phyloP scores from a whole-genome alignment of 2,329 filamentous ascomycete species.

The Chalaropsis ovoidea region DNA sequence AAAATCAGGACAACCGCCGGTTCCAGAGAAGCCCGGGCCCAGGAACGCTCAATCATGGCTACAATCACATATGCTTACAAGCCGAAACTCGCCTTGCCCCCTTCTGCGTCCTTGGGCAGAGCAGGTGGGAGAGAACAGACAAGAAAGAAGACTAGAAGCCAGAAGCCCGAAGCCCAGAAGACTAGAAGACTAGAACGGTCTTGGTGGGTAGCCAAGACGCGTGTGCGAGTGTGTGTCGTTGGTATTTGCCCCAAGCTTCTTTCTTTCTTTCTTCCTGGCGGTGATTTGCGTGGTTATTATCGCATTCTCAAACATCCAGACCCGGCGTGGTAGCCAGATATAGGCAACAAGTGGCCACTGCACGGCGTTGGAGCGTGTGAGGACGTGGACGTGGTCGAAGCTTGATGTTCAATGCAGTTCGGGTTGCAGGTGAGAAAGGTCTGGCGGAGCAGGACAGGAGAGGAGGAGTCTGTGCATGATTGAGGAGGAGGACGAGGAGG shows the following conservation, averaged over 20 bases:
- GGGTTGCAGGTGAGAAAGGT: constrained; percentile 7
- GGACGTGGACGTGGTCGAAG: not conserved
- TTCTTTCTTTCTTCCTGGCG: not conserved
- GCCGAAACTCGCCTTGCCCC: not conserved
- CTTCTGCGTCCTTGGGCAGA: not conserved
- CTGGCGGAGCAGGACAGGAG: not conserved
- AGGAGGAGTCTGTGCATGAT: constrained; percentile 1
- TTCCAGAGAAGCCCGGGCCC: constrained; percentile 2
- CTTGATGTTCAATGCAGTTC: constrained; percentile 8
- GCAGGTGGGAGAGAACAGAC: not conserved
- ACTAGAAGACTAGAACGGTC: too few species aligned
- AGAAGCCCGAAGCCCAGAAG: too few species aligned
- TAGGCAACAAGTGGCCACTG: constrained; percentile 13
- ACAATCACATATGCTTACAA: not conserved
- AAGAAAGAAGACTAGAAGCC: too few species aligned
- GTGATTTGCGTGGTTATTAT: constrained; percentile 1
- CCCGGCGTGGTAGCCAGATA: not conserved
- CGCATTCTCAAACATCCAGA: not conserved
- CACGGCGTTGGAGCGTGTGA: not conserved
- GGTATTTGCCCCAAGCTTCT: constrained; percentile 7
- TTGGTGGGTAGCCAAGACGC: too few species aligned
- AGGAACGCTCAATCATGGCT: not conserved
- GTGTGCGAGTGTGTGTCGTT: too few species aligned
- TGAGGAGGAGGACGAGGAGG: not conserved
- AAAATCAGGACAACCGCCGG: not conserved